These are phyloP conservation scores for Botrytis deweyae DNA, from an alignment of 2,329 filamentous ascomycete species.

Conservation along the genomic window DNA sequence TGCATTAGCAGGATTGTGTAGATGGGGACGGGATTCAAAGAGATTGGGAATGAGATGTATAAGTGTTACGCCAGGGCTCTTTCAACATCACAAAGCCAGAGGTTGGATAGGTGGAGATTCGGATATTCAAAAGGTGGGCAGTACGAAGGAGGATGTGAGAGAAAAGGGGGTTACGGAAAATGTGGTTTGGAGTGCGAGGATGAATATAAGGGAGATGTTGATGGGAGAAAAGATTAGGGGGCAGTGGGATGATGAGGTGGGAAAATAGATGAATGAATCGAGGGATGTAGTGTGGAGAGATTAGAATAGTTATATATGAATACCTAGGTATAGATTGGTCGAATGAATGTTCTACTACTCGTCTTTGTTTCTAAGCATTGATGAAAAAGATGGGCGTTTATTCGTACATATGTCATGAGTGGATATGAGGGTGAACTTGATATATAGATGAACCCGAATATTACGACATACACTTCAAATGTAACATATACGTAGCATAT, in stretches of 20 bases:
- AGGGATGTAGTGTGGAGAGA: background rate
- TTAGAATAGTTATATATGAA: too few relatives aligned
- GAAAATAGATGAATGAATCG: background rate
- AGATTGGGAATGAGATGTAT: constrained; percentile 12
- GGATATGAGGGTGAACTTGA: background rate
- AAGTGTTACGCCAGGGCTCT: constrained; percentile 13
- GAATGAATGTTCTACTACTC: background rate
- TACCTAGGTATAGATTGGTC: background rate
- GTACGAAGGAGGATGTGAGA: background rate
- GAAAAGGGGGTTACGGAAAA: constrained; percentile 21
- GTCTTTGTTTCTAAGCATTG: background rate
- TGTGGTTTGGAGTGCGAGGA: constrained; percentile 19
- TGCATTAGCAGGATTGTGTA: constrained; percentile 32
- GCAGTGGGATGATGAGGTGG: constrained; percentile 10
- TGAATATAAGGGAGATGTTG: constrained; percentile 19
- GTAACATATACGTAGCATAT: too few relatives aligned
- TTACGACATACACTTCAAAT: background rate
- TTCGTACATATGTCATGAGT: background rate
- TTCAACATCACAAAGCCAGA: constrained; percentile 20
- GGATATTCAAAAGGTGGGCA: constrained; percentile 20
- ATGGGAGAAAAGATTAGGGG: constrained; percentile 7
- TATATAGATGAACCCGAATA: background rate
- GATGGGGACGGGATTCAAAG: constrained; percentile 10
- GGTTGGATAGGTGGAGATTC: constrained; percentile 20
- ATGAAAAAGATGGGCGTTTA: rapidly evolving